Evolutionary conservation across 805 yeast genomes (phyloP).

Genomic region (Metschnikowia chrysomelidarum): DNA sequence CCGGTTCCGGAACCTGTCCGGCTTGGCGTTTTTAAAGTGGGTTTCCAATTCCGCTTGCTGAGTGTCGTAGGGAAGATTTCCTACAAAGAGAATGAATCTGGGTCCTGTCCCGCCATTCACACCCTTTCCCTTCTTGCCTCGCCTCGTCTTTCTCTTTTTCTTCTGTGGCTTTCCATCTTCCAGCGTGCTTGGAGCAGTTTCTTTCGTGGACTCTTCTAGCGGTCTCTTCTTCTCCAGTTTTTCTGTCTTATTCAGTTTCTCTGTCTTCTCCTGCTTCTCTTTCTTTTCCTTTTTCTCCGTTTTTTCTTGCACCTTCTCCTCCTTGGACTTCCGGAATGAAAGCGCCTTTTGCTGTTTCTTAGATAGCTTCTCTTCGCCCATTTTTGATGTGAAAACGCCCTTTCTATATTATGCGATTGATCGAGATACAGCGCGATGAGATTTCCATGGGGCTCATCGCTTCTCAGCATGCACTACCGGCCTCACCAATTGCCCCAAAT

Average conservation of each 20-base stretch:
- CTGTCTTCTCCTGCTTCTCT: conserved; percentile 31
- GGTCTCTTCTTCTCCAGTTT: conserved; percentile 1
- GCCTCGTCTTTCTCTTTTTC: conserved; percentile 72
- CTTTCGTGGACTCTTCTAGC: conserved; percentile 4
- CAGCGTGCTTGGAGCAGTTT: too few relatives aligned
- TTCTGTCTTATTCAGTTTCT: conserved; percentile 20
- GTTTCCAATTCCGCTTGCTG: conserved; percentile 57
- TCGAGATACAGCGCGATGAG: too few relatives aligned
- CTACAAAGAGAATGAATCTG: conserved; percentile 82
- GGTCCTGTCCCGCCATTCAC: conserved; percentile 48
- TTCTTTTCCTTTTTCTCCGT: conserved; percentile 21
- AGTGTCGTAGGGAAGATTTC: conserved; percentile 78
- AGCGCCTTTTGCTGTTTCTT: conserved; percentile 66
- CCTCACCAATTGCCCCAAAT: too few relatives aligned
- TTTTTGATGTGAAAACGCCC: too few relatives aligned
- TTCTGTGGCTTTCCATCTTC: conserved; percentile 35
- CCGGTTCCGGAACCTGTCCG: conserved; percentile 76
- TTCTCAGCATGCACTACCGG: too few relatives aligned
- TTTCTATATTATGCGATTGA: too few relatives aligned
- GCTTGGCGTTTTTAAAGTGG: conserved; percentile 73
- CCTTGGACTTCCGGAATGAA: conserved; percentile 49
- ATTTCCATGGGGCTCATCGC: too few relatives aligned
- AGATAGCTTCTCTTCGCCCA: conserved; percentile 45
- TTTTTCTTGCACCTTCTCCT: conserved; percentile 36
- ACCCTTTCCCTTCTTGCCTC: conserved; percentile 73